Percentiles rank a stretch among this genome's conserved stretches.
phyloP scores from a whole-genome alignment of 176 grass and related monocot species.

The Musa schizocarpa region DNA sequence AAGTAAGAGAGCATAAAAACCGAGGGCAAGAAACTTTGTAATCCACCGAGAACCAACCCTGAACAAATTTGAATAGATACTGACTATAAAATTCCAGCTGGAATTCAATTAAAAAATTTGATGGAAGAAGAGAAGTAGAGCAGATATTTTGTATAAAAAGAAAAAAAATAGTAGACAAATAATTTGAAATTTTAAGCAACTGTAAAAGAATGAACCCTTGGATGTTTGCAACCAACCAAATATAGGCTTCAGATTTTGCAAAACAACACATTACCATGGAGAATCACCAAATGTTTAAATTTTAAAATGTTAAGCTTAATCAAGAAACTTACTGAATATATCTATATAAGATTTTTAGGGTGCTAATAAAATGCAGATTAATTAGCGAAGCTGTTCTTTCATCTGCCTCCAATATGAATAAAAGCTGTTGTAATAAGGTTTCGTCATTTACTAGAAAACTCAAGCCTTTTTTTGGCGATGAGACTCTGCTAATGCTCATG shows the following conservation, averaged over 20 bases:
- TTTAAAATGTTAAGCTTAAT: too few species aligned
- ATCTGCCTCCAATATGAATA: neutral
- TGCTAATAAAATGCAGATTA: neutral
- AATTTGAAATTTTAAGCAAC: neutral
- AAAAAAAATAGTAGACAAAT: neutral
- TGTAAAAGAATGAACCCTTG: neutral
- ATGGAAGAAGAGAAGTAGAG: neutral
- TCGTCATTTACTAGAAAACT: neutral
- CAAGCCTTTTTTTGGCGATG: neutral
- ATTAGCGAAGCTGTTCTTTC: neutral
- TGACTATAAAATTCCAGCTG: neutral
- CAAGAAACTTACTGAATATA: neutral
- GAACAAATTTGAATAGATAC: conserved; percentile 17
- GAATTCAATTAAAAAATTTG: neutral
- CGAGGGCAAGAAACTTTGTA: conserved; percentile 63
- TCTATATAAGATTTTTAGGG: neutral
- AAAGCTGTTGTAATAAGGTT: neutral
- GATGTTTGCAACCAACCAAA: neutral
- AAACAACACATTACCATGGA: neutral
- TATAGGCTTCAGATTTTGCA: neutral
- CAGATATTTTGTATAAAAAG: neutral
- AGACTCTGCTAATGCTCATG: neutral
- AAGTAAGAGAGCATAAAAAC: conserved; percentile 73
- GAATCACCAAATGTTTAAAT: neutral
- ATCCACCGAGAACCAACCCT: conserved; percentile 96